Percentiles rank a stretch among this genome's conserved stretches.
Conservation (phyloP, 2,329 filamentous ascomycete species). For the Epichloe brachyelytri region DNA sequence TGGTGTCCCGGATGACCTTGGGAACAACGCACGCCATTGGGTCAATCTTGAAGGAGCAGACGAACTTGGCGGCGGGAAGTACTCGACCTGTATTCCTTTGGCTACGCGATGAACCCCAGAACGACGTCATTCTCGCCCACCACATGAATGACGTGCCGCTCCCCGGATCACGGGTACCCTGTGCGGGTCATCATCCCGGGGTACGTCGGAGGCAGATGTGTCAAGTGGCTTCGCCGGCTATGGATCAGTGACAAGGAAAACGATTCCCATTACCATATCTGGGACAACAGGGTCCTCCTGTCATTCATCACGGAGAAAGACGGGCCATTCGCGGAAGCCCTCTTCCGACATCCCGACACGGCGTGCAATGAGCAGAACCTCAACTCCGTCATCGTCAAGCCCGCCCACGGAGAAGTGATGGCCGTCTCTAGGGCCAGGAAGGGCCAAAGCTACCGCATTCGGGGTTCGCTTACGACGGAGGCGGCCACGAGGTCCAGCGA, state of each 20-base stretch:
- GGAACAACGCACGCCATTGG: conserved; percentile 14
- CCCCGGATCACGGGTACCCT: conserved; percentile 33
- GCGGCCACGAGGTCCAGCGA: conserved; percentile 33
- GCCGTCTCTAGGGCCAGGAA: conserved; percentile 22
- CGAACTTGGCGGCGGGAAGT: conserved; percentile 31
- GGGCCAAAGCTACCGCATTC: conserved; percentile 23
- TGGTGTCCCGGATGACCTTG: conserved; percentile 19
- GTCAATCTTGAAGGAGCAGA: conserved; percentile 39
- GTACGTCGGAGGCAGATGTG: conserved; percentile 28
- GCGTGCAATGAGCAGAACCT: conserved; percentile 35
- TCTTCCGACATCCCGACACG: conserved; percentile 36
- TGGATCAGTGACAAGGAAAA: conserved; percentile 29
- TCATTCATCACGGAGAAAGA: conserved; percentile 34
- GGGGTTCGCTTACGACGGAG: conserved; percentile 31
- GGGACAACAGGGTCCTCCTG: conserved; percentile 35
- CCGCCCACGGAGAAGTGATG: conserved; percentile 32
- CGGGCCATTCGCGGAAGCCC: conserved; percentile 30
- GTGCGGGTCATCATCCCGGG: conserved; percentile 28
- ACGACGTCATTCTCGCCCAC: background rate
- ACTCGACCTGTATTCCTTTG: conserved; percentile 33
- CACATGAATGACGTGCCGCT: conserved; percentile 31
- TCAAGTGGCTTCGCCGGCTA: conserved; percentile 34
- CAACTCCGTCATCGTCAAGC: conserved; percentile 33
- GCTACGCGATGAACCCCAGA: conserved; percentile 20
- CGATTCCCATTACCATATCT: conserved; percentile 29